A percentile compares a stretch with the other conserved stretches of the same genome.
Conservation (phyloP, 495 filamentous ascomycete genomes). For the Aspergillus baeticus region DNA sequence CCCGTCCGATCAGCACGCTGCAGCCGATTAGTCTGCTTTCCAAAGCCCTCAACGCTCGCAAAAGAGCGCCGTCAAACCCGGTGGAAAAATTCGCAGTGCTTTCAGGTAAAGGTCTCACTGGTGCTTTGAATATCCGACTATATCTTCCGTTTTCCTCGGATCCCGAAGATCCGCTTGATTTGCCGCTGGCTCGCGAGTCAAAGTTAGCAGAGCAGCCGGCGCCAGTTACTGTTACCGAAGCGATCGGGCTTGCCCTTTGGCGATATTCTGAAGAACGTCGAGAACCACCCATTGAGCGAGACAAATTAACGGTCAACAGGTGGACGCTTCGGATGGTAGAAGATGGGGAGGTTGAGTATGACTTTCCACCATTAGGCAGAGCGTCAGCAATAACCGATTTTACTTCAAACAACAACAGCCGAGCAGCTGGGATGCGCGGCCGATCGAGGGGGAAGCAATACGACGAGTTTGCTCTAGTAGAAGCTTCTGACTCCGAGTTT, state of each 20-base stretch:
- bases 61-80: constrained; percentile 75
- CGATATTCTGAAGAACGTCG: constrained; percentile 79
- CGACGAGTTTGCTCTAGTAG: constrained; percentile 89
- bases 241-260: constrained; percentile 88
- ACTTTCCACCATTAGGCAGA: constrained; percentile 84
- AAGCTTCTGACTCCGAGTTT: constrained; percentile 74
- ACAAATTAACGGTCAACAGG: constrained; percentile 80
- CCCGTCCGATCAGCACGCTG: constrained; percentile 82
- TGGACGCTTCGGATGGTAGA: constrained; percentile 96
- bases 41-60: constrained; percentile 71
- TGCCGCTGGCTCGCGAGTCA: constrained; percentile 73
- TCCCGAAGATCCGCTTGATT: constrained; percentile 68
- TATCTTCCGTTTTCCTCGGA: constrained; percentile 80
- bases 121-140: constrained; percentile 80
- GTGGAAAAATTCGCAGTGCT: constrained; percentile 84
- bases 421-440: constrained; percentile 57
- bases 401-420: constrained; percentile 88
- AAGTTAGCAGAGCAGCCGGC: constrained; percentile 65
- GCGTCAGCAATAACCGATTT: constrained; percentile 80
- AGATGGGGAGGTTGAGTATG: constrained; percentile 91
- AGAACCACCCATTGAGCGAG: constrained; percentile 64
- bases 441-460: constrained; percentile 79
- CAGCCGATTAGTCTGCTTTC: constrained; percentile 76
- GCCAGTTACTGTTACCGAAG: constrained; percentile 79
- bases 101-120: constrained; percentile 79